Evolutionary conservation across 768 basidiomycete species (phyloP).

Genomic region (Omphalotus guepiniiformis): DNA sequence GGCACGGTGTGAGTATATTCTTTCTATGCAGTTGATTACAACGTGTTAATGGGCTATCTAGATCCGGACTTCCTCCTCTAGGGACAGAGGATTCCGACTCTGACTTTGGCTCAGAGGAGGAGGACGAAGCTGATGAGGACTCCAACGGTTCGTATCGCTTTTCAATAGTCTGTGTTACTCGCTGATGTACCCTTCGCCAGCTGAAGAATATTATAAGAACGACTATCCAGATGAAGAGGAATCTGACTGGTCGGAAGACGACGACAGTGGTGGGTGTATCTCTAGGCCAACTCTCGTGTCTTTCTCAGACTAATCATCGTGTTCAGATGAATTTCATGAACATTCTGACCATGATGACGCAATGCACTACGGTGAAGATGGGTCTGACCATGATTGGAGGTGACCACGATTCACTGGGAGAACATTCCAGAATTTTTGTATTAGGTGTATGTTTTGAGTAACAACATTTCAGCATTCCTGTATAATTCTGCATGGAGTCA

Average conservation of each 20-base stretch:
- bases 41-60: constrained; percentile 18
- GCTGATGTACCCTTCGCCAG: constrained; percentile 28
- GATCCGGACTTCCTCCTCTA: constrained; percentile 61
- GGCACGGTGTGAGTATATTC: constrained; percentile 56
- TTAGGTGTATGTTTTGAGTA: too few relatives aligned
- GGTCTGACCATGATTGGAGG: constrained; percentile 30
- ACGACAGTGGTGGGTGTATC: constrained; percentile 31
- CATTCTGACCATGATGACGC: constrained; percentile 45
- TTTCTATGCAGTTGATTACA: neutral
- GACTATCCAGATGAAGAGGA: constrained; percentile 78
- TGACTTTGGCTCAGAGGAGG: constrained; percentile 59
- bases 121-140: constrained; percentile 79
- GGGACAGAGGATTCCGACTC: constrained; percentile 54
- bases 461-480: too few relatives aligned
- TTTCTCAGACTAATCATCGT: neutral
- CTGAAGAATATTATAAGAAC: constrained; percentile 81
- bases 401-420: too few relatives aligned
- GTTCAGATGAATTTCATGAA: constrained; percentile 55
- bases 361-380: constrained; percentile 24
- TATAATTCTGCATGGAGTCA: too few relatives aligned
- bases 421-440: too few relatives aligned
- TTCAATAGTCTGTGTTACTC: neutral
- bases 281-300: neutral
- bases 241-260: constrained; percentile 29
- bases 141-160: constrained; percentile 58